Conservation (phyloP, 306 rosid species). For the Pueraria montana region DNA sequence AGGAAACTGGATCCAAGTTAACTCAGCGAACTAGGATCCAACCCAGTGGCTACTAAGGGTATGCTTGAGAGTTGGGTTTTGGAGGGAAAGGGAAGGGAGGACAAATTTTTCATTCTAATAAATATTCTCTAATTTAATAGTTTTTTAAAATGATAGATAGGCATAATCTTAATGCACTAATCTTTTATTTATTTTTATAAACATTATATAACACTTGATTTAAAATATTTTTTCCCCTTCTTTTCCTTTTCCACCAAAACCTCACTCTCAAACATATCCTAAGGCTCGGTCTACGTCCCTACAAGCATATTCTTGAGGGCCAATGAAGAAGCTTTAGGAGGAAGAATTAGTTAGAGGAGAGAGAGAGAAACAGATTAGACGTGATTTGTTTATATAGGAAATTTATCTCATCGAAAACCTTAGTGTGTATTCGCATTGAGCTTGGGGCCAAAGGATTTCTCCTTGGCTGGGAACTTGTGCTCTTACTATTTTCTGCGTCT, state of each 20-base stretch:
- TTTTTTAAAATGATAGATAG: background rate
- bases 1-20: background rate
- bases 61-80: background rate
- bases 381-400: background rate
- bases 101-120: background rate
- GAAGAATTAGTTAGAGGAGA: background rate
- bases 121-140: background rate
- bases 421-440: background rate
- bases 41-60: background rate
- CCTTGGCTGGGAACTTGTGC: background rate
- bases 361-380: background rate
- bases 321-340: background rate
- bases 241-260: background rate
- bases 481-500: conserved; percentile 1
- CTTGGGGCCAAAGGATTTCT: background rate
- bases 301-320: background rate
- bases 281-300: background rate
- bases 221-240: background rate
- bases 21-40: background rate
- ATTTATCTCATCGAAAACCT: background rate
- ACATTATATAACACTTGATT: background rate
- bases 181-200: background rate
- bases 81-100: background rate
- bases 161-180: background rate
- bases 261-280: background rate